Conservation (phyloP, 495 filamentous ascomycete genomes). For the Achaetomiella virescens region DNA sequence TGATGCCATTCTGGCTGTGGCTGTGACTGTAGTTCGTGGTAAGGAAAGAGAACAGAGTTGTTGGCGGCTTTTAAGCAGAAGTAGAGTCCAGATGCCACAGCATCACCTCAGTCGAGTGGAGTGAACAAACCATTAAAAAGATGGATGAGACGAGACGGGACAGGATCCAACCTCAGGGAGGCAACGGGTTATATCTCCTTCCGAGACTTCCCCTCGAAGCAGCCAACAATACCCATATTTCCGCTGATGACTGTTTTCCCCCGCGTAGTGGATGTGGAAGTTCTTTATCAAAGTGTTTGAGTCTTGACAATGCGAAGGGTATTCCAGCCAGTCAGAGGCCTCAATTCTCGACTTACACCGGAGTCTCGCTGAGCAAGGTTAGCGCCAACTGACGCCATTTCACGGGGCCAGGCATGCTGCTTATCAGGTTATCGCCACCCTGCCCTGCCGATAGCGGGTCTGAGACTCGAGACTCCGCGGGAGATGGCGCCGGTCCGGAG, state of each 20-base stretch:
- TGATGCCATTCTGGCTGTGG: neutral
- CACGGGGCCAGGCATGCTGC: conserved; percentile 5
- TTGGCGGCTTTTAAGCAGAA: neutral
- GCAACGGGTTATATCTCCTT: neutral
- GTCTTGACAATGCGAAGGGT: neutral
- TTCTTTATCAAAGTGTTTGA: conserved; percentile 14
- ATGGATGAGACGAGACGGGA: neutral
- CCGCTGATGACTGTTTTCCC: conserved; percentile 14
- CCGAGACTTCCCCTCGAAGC: neutral
- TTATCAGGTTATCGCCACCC: conserved; percentile 19
- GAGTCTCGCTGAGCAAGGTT: conserved; percentile 16
- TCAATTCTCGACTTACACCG: conserved; percentile 19
- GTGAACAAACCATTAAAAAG: neutral
- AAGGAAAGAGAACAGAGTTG: neutral
- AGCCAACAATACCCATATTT: conserved; percentile 11
- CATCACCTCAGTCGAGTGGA: conserved; percentile 1
- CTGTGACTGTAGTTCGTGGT: conserved; percentile 13
- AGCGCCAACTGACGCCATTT: conserved; percentile 32
- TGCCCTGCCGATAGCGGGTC: neutral
- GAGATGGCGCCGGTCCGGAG: conserved; percentile 10
- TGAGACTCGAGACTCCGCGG: conserved; percentile 18
- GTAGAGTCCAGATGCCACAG: too few relatives aligned
- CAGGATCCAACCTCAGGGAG: neutral
- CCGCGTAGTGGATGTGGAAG: neutral
- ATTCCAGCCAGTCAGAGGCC: conserved; percentile 15